Base-by-base conservation (phyloP, 805 yeast genomes). In the Candida easanensis region DNA sequence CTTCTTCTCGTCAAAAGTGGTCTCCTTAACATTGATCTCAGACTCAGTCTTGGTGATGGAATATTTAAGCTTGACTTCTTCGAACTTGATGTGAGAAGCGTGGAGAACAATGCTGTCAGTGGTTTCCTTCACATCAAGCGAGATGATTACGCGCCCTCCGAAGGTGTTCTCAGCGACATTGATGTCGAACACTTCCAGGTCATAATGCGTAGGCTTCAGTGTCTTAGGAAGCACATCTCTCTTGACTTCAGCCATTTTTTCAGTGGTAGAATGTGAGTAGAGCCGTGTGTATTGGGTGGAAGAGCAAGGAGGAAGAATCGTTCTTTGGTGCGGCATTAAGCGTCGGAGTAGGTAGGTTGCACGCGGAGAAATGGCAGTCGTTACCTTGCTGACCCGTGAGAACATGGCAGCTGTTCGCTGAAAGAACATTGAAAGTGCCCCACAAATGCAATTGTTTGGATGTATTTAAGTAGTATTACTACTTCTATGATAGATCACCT, bases 181-280 rank as follows among this genome's bases (percentile, higher is more conserved):
- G 30, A 93, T 87, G 57, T 80, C 80, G 41, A 76, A 68, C 14
- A 79, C 44, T 3, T 47, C 71, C 23, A 93, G 61, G 39, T 80
- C 77, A 62, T 93, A 91, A 64, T 87, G 87, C 15, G 67, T 52
- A 20, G 99, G 97, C 45, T 74, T 74, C 42, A 89, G 80, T 33
- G 72, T 64, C 45, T 68, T 67, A 51, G 87, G 95, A 42, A 80
- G 76, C 15, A 71, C 58, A 40, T 70, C 74, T 54, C 73, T 65
- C 31, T 58, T 49, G 8, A 44, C 36, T 9, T 33, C 34, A 11
- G 50, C 30, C 49, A 39, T 48, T 32, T 8, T 26, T 26, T 13
- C 5, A 10, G n/a, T 26, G 5, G 30, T 13, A 10, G 30, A 26
- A 26, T 26, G 10, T 8, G 30, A 26, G 30, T n/a, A 26, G 30